Percentiles rank a stretch among this genome's conserved stretches.
These are phyloP conservation scores for Kurtzmaniella cleridarum DNA, from an alignment of 805 yeast genomes.

Conservation along the genomic window DNA sequence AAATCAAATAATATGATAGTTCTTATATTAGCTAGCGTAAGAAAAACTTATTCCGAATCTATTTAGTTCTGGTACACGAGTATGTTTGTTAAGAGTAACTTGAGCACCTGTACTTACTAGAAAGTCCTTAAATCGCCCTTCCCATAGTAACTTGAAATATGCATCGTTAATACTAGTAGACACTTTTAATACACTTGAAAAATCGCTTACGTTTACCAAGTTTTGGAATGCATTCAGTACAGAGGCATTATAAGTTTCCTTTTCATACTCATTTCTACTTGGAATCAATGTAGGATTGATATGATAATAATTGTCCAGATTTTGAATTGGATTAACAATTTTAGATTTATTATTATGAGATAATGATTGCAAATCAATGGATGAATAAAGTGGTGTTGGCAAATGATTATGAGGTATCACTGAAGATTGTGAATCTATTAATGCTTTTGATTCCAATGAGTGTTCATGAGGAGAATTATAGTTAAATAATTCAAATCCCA, in stretches of 20 bases:
- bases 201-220: constrained; percentile 47
- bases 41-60: constrained; percentile 59
- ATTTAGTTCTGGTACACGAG: constrained; percentile 41
- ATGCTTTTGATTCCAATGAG: too few relatives aligned
- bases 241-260: constrained; percentile 20
- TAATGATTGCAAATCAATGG: not conserved
- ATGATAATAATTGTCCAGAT: constrained; percentile 19
- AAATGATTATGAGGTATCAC: constrained; percentile 4
- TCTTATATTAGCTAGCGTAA: constrained; percentile 43
- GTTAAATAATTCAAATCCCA: constrained; percentile 84
- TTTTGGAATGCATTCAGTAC: constrained; percentile 48
- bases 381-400: not conserved
- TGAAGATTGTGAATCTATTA: not conserved
- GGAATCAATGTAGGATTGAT: constrained; percentile 21
- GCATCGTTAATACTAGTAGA: constrained; percentile 64
- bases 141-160: constrained; percentile 72
- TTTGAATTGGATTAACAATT: constrained; percentile 21
- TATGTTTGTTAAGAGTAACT: constrained; percentile 32
- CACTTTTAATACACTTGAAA: constrained; percentile 66
- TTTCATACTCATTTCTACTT: constrained; percentile 7
- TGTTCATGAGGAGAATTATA: constrained; percentile 17
- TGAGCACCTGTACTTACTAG: constrained; percentile 70
- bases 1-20: too few relatives aligned
- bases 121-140: constrained; percentile 78
- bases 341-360: not conserved